Evolutionary conservation across 164 flowering plant genomes (phyloP), one percentile per base, ranked within the genome.

Genomic region (Berberis vulgaris): DNA sequence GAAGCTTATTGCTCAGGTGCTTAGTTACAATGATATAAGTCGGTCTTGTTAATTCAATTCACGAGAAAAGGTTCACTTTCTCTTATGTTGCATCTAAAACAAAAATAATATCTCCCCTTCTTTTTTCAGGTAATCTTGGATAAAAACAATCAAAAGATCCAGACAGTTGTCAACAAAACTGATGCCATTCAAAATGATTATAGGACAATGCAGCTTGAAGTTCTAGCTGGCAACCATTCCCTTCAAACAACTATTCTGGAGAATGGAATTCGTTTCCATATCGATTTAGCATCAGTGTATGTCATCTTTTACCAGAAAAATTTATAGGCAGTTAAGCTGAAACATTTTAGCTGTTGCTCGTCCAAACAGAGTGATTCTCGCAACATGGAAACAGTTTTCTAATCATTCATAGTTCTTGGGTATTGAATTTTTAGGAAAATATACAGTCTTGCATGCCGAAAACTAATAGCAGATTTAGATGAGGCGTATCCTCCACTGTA

Each of bases 161-260:
- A 80, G 72, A 91, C 97, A 54, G 97, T 94, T 71, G 97, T 94
- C 64, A 91, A 87, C 71, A 94, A 94, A 77, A 74, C 73, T 64
- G 95, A 94, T 75, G 79, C 83, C 45, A 94, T 94, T 64, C 82
- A 86, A 40, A 86, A 86, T 76, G 88, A 84, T 69, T 94, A 79
- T 76, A 84, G 96, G 73, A 91, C 96, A n/a, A 91, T 91, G 96
- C 86, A 89, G 76, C 93, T 94, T 59, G 96, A 91, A 77, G 89
- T 94, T 79, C 78, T 94, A 65, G 91, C 90, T 53, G 96, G 99
- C 72, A 94, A 94, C 67, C 86, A 73, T 69, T 91, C 97, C 59
- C 88, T 94, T 72, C 87, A 85, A 58, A 84, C 99, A 55, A 80
- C 80, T 8, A 82, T 91, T 1, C 76, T 84, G 49, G 99, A 94